phyloP scores from a whole-genome alignment of 2,329 filamentous ascomycete genomes.

The Piedraia hortae region DNA sequence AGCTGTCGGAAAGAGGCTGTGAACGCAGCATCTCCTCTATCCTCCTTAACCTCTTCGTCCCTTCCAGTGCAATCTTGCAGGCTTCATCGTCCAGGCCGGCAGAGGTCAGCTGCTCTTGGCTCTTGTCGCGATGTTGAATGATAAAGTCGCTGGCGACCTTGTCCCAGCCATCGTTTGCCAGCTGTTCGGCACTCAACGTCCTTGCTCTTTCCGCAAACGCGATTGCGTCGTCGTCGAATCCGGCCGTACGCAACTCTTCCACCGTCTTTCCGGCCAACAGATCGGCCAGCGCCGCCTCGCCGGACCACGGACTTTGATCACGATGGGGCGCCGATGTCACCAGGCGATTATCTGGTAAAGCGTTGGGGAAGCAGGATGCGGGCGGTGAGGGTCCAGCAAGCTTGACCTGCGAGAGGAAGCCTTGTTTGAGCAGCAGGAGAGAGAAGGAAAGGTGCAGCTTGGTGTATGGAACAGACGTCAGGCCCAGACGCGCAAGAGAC shows the following conservation, averaged over 20 bases:
- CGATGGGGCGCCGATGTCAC: constrained; percentile 8
- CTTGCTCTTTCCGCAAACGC: constrained; percentile 6
- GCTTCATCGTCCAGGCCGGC: constrained; percentile 4
- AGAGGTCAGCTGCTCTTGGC: constrained; percentile 3
- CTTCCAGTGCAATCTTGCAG: constrained; percentile 2
- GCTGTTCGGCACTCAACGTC: constrained; percentile 5
- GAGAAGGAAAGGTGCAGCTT: constrained; percentile 54
- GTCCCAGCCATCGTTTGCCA: constrained; percentile 8
- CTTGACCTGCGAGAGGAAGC: constrained; percentile 56
- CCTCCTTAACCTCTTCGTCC: not conserved
- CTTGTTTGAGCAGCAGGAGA: constrained; percentile 53
- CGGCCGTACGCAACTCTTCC: constrained; percentile 3
- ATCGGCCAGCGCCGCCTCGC: constrained; percentile 8
- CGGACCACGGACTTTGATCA: constrained; percentile 4
- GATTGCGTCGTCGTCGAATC: constrained; percentile 7
- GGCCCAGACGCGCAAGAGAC: constrained; percentile 50
- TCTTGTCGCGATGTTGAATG: constrained; percentile 3
- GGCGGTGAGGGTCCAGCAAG: constrained; percentile 38
- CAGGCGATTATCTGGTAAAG: constrained; percentile 8
- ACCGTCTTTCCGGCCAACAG: constrained; percentile 5
- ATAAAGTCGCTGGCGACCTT: constrained; percentile 5
- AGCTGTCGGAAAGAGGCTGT: not conserved
- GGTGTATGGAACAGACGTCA: constrained; percentile 57
- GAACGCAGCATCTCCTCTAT: not conserved
- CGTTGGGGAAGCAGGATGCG: constrained; percentile 10